Evolutionary conservation across 768 basidiomycete species (phyloP).

Genomic region (Cystobasidium tubakii): DNA sequence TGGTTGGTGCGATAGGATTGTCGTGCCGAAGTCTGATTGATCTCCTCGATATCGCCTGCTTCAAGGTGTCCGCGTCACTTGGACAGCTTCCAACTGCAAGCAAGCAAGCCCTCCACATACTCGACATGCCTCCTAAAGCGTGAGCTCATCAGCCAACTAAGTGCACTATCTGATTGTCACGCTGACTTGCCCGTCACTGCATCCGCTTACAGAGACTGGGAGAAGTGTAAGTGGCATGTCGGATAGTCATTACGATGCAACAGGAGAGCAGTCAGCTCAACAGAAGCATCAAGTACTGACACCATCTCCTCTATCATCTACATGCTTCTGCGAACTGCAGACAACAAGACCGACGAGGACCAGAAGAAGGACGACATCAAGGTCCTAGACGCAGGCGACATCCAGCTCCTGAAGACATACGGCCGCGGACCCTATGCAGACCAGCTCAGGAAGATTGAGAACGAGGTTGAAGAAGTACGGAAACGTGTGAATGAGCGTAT

Average conservation of each 20-base stretch:
- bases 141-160: slow-evolving; percentile 52
- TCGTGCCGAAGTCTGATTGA: not conserved
- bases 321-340: not conserved
- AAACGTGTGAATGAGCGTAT: slow-evolving; percentile 97
- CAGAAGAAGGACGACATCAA: slow-evolving; percentile 84
- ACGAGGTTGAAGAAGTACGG: slow-evolving; percentile 90
- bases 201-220: slow-evolving; percentile 73
- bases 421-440: slow-evolving; percentile 96
- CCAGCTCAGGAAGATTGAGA: slow-evolving; percentile 78
- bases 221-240: slow-evolving; percentile 67
- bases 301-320: not conserved
- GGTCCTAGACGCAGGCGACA: slow-evolving; percentile 86
- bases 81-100: not conserved
- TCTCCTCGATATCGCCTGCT: not conserved
- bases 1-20: not conserved
- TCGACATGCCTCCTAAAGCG: slow-evolving; percentile 85
- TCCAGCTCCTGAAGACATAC: slow-evolving; percentile 98
- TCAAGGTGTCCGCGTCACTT: slow-evolving; percentile 19
- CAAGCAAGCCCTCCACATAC: not conserved
- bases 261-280: not conserved
- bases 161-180: slow-evolving; percentile 25
- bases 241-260: slow-evolving; percentile 12
- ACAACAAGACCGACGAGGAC: slow-evolving; percentile 79
- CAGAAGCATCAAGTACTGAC: not conserved
- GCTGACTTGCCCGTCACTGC: not conserved